Conservation (phyloP, 75 land plant genomes). For the Selaginella tamariscina region DNA sequence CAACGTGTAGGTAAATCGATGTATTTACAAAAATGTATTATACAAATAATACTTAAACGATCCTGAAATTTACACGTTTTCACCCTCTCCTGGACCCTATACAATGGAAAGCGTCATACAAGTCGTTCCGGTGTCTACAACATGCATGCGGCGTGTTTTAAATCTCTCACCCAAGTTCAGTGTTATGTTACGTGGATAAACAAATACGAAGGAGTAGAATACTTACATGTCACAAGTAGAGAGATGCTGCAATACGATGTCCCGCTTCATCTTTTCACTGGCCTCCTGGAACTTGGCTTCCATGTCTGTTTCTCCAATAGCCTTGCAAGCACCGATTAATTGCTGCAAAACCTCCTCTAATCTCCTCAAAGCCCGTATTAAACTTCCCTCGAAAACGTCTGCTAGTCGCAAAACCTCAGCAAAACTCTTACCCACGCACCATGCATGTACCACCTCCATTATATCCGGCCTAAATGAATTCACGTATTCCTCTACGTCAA, state of each 20-base stretch:
- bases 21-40: too few species aligned
- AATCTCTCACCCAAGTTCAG: too few species aligned
- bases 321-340: slow-evolving; percentile 55
- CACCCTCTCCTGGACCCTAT: too few species aligned
- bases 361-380: slow-evolving; percentile 83
- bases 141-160: too few species aligned
- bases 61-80: too few species aligned
- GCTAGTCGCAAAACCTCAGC: slow-evolving; percentile 73
- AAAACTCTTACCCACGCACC: slow-evolving; percentile 87
- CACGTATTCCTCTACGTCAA: slow-evolving; percentile 76
- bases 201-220: too few species aligned
- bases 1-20: too few species aligned
- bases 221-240: slow-evolving; percentile 67
- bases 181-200: too few species aligned
- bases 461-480: slow-evolving; percentile 79
- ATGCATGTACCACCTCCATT: slow-evolving; percentile 87
- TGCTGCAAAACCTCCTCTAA: slow-evolving; percentile 94
- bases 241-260: slow-evolving; percentile 87
- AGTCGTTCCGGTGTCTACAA: too few species aligned
- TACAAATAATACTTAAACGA: too few species aligned
- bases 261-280: slow-evolving; percentile 61
- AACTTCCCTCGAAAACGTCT: slow-evolving; percentile 68
- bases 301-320: slow-evolving; percentile 76
- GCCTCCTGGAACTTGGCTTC: slow-evolving; percentile 81
- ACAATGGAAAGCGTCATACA: too few species aligned